Conservation (phyloP, 106 monocot genomes). For the Allium fistulosum region DNA sequence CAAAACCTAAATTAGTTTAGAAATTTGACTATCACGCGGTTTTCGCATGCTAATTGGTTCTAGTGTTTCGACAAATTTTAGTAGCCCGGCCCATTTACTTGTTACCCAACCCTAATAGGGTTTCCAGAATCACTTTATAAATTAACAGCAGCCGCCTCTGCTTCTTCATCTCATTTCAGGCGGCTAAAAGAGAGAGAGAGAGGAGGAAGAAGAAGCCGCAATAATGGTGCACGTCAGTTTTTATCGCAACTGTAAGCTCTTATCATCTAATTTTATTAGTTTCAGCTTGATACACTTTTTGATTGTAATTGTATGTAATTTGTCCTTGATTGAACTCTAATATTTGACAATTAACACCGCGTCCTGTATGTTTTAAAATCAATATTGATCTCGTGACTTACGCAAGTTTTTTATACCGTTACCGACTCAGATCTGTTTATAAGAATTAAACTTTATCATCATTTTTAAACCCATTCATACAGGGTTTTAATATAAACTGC, state of each 20-base stretch:
- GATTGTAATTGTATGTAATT: neutral
- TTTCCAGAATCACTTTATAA: too few species aligned
- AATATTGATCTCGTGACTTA: too few species aligned
- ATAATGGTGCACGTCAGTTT: slow-evolving; percentile 73
- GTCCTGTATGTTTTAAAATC: neutral
- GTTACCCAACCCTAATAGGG: too few species aligned
- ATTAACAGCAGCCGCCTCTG: too few species aligned
- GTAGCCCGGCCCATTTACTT: too few species aligned
- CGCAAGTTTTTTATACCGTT: neutral
- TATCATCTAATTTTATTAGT: too few species aligned
- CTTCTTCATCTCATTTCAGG: too few species aligned
- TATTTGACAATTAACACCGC: neutral
- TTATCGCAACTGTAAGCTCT: slow-evolving; percentile 61
- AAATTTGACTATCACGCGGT: too few species aligned
- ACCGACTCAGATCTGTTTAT: neutral
- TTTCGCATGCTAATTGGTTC: too few species aligned
- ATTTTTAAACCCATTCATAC: neutral
- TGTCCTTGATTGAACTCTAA: neutral
- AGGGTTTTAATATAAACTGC: too few species aligned
- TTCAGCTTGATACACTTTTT: neutral
- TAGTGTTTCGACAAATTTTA: too few species aligned
- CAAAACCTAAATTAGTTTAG: too few species aligned
- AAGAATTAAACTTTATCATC: neutral
- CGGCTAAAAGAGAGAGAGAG: neutral
- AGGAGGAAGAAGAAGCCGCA: neutral